phyloP scores from a whole-genome alignment of 1,139 yeast species.

The Hansenula lynferdii region DNA sequence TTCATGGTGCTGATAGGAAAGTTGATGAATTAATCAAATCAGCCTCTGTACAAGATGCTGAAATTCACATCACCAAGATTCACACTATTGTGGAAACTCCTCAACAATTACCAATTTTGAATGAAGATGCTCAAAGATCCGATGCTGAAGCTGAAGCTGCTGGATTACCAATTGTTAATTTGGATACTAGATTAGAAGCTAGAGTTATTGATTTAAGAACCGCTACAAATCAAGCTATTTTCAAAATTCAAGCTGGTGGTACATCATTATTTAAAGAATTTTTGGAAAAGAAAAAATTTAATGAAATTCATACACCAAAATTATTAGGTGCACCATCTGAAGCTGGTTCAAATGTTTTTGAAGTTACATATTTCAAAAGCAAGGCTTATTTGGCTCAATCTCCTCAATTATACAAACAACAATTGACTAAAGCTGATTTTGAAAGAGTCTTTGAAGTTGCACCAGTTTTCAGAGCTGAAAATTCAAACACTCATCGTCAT shows the following conservation, averaged over 20 bases:
- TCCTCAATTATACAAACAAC: constrained; percentile 97
- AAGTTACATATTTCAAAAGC: constrained; percentile 86
- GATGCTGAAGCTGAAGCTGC: constrained; percentile 93
- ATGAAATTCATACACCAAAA: constrained; percentile 95
- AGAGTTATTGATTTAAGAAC: constrained; percentile 97
- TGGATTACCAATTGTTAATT: constrained; percentile 88
- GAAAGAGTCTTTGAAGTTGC: constrained; percentile 95
- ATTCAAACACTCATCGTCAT: constrained; percentile 98
- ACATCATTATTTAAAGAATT: constrained; percentile 87
- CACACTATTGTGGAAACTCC: constrained; percentile 85
- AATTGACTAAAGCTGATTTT: constrained; percentile 95
- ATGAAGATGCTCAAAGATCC: constrained; percentile 94
- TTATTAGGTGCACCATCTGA: constrained; percentile 93
- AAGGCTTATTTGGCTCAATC: constrained; percentile 95
- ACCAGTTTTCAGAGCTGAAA: constrained; percentile 98
- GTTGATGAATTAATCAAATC: constrained; percentile 86
- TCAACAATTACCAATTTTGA: constrained; percentile 83
- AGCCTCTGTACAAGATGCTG: constrained; percentile 89
- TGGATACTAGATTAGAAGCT: constrained; percentile 92
- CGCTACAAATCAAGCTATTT: constrained; percentile 94
- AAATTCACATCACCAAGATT: constrained; percentile 71
- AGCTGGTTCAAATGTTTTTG: constrained; percentile 97
- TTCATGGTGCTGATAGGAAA: constrained; percentile 77
- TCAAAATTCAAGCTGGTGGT: constrained; percentile 89
- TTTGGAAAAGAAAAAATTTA: constrained; percentile 60